Percentiles rank a stretch among this genome's conserved stretches.
These are phyloP conservation scores for Xanthoconium separans DNA, from an alignment of 1,284 basidiomycete genomes.

Conservation along the genomic window DNA sequence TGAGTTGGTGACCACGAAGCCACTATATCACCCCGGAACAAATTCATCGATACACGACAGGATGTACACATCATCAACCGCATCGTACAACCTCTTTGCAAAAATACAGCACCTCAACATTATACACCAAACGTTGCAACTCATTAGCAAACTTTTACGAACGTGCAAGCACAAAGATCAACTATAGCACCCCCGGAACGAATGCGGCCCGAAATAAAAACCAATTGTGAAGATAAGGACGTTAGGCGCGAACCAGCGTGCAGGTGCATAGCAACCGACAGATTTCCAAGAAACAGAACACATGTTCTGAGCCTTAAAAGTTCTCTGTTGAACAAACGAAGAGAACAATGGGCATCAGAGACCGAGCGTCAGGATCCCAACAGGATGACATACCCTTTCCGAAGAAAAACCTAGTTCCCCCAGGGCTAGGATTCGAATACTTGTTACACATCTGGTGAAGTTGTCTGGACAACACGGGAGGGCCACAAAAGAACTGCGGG, in stretches of 20 bases:
- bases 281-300: neutral
- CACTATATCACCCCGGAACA: neutral
- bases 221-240: neutral
- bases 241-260: slow-evolving; percentile 5
- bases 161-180: neutral
- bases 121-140: too few relatives aligned
- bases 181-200: neutral
- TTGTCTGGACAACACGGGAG: slow-evolving; percentile 62
- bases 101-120: neutral
- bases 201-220: neutral
- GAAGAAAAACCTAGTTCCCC: slow-evolving; percentile 84
- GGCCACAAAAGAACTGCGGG: slow-evolving; percentile 77
- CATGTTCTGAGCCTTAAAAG: slow-evolving; percentile 13
- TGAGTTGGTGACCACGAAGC: slow-evolving; percentile 24
- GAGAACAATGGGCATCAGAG: slow-evolving; percentile 2
- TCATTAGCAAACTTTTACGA: neutral
- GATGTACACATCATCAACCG: neutral
- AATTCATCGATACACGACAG: neutral
- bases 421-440: slow-evolving; percentile 74
- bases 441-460: slow-evolving; percentile 81
- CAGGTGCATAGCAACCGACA: neutral
- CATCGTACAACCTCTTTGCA: neutral
- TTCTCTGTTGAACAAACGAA: slow-evolving; percentile 20
- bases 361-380: neutral
- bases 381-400: slow-evolving; percentile 60